Evolutionary conservation across 2,329 filamentous ascomycete species (phyloP).

Genomic region (Blastomyces percursus): DNA sequence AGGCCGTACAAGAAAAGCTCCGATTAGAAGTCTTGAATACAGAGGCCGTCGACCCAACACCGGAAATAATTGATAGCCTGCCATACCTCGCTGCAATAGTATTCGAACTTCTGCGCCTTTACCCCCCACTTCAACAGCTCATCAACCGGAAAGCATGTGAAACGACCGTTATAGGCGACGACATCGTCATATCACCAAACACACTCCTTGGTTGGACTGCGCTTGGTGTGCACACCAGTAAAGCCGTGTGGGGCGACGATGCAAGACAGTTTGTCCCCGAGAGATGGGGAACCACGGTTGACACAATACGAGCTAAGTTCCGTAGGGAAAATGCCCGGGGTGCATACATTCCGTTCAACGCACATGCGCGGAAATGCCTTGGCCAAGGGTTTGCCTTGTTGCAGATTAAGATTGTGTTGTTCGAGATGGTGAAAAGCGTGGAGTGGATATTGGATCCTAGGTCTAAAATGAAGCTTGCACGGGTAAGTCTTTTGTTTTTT

Average conservation of each 20-base stretch:
- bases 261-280: constrained; percentile 27
- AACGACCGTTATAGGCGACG: constrained; percentile 19
- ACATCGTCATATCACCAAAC: constrained; percentile 26
- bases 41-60: constrained; percentile 10
- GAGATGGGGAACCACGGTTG: constrained; percentile 28
- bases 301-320: constrained; percentile 20
- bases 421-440: not conserved
- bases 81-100: not conserved
- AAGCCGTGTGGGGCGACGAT: constrained; percentile 23
- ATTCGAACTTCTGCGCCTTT: constrained; percentile 31
- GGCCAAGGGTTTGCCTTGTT: constrained; percentile 22
- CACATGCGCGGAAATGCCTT: constrained; percentile 21
- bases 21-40: constrained; percentile 22
- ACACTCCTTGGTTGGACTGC: constrained; percentile 35
- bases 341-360: constrained; percentile 24
- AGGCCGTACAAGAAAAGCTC: constrained; percentile 23
- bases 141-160: constrained; percentile 35
- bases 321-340: constrained; percentile 20
- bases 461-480: not conserved
- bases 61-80: constrained; percentile 5
- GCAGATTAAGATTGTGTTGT: constrained; percentile 2
- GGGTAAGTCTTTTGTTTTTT: not conserved
- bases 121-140: constrained; percentile 41
- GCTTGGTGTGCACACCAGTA: constrained; percentile 32
- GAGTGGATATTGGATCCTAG: not conserved